Evolutionary conservation across 2,329 filamentous ascomycete species (phyloP).

Genomic region (Plectosphaerella sp.): DNA sequence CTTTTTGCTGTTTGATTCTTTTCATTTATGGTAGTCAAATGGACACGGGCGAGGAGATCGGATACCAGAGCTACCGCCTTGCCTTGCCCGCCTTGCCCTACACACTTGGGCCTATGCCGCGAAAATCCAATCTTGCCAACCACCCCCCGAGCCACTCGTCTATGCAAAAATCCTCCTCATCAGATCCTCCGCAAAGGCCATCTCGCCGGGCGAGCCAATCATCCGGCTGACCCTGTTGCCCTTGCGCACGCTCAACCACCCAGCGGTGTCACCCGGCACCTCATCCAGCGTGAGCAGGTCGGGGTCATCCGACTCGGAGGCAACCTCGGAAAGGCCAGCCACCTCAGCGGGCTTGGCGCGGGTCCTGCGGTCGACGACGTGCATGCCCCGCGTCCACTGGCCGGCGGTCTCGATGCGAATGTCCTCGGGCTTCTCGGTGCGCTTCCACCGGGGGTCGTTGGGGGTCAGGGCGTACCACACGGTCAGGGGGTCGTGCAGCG

Average conservation of each 20-base stretch:
- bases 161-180: conserved; percentile 62
- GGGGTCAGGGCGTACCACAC: conserved; percentile 72
- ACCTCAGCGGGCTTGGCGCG: conserved; percentile 47
- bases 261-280: conserved; percentile 65
- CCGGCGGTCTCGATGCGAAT: conserved; percentile 84
- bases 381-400: conserved; percentile 94
- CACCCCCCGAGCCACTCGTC: conserved; percentile 5
- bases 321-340: conserved; percentile 19
- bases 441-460: conserved; percentile 54
- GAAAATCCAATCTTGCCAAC: conserved; percentile 22
- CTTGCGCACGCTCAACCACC: conserved; percentile 68
- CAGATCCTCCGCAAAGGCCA: conserved; percentile 61
- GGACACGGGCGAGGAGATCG: conserved; percentile 4
- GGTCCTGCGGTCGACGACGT: conserved; percentile 71
- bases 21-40: conserved; percentile 12
- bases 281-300: conserved; percentile 36
- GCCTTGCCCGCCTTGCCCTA: conserved; percentile 3
- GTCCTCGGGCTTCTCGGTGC: conserved; percentile 63
- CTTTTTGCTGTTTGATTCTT: conserved; percentile 6
- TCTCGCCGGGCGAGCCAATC: conserved; percentile 62
- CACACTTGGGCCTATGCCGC: not conserved
- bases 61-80: conserved; percentile 2
- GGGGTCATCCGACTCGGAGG: conserved; percentile 23
- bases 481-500: conserved; percentile 72
- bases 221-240: conserved; percentile 81